These are phyloP conservation scores for Apiospora koreana DNA, from an alignment of 2,329 filamentous ascomycete genomes.

Conservation along the genomic window DNA sequence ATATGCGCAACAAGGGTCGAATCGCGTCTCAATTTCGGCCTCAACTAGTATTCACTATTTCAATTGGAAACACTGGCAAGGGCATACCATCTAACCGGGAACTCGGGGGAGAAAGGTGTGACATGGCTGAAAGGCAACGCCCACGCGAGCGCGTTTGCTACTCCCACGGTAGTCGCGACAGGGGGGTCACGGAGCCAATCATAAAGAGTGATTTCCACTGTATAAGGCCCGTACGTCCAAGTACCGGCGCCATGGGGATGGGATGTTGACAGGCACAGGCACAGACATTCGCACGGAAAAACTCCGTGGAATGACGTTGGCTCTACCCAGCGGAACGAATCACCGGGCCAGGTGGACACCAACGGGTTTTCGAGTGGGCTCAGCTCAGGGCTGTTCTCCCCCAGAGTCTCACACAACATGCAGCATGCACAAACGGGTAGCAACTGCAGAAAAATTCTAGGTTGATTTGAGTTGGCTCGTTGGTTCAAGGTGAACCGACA, in stretches of 20 bases:
- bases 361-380: background rate
- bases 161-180: background rate
- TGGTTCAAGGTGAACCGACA: background rate
- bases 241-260: background rate
- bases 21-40: background rate
- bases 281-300: background rate
- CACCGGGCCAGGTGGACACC: background rate
- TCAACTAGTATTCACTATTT: background rate
- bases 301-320: background rate
- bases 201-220: background rate
- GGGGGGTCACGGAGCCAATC: background rate
- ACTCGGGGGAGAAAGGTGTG: background rate
- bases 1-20: background rate
- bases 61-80: background rate
- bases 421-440: conserved; percentile 2
- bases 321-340: background rate
- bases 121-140: background rate
- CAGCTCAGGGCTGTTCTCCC: background rate
- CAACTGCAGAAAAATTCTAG: background rate
- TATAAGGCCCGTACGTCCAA: background rate
- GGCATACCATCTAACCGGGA: background rate
- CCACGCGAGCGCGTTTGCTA: background rate
- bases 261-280: background rate
- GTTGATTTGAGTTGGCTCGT: background rate
- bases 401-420: background rate